Conservation (phyloP, 306 rosid genomes). For the Rubus parviflorus region DNA sequence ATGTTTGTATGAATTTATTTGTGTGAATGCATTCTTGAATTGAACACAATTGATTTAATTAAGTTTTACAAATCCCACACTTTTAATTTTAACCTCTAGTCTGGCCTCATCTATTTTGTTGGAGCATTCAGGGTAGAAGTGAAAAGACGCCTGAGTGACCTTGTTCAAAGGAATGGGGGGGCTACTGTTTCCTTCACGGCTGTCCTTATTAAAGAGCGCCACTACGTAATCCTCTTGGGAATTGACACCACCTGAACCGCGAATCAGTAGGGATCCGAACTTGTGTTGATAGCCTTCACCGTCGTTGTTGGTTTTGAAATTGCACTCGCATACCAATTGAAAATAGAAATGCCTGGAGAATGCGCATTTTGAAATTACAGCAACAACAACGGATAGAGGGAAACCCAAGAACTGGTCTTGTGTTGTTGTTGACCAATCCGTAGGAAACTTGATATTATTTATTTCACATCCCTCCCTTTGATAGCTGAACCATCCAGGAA, state of each 20-base stretch:
- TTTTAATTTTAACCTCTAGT: too few relatives aligned
- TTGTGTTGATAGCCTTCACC: neutral
- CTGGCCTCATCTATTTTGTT: too few relatives aligned
- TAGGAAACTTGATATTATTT: neutral
- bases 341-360: neutral
- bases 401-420: neutral
- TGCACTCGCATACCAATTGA: too few relatives aligned
- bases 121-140: neutral
- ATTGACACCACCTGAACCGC: neutral
- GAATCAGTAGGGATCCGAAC: fast-evolving
- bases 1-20: too few relatives aligned
- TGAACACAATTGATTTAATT: too few relatives aligned
- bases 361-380: neutral
- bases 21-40: too few relatives aligned
- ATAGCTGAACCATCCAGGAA: neutral
- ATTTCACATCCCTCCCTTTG: neutral
- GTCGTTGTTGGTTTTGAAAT: neutral
- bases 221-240: neutral
- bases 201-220: fast-evolving
- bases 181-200: neutral
- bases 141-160: neutral
- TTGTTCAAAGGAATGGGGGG: neutral
- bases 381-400: too few relatives aligned
- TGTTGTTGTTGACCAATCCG: neutral
- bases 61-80: too few relatives aligned